These are phyloP conservation scores for Sugiyamaella boreocaroliniensis DNA, from an alignment of 805 yeast genomes.

Conservation along the genomic window DNA sequence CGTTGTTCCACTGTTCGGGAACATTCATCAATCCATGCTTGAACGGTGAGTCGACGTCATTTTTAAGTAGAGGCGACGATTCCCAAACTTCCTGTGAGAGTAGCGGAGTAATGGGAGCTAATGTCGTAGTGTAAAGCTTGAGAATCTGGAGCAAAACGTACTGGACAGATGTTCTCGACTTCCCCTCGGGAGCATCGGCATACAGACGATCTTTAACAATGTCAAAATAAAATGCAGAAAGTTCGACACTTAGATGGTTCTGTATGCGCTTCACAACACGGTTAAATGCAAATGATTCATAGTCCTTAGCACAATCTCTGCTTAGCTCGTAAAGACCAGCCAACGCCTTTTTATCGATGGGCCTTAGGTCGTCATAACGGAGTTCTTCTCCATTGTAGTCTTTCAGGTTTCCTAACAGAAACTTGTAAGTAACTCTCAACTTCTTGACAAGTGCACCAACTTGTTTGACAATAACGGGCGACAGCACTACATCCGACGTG, in stretches of 20 bases:
- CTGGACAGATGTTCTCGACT: slow-evolving; percentile 53
- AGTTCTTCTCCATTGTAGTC: slow-evolving; percentile 33
- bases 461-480: slow-evolving; percentile 63
- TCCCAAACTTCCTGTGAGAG: slow-evolving; percentile 88
- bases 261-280: slow-evolving; percentile 61
- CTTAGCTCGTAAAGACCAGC: slow-evolving; percentile 47
- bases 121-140: slow-evolving; percentile 52
- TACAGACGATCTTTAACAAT: slow-evolving; percentile 79
- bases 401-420: slow-evolving; percentile 66
- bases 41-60: slow-evolving; percentile 39
- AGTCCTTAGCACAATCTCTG: slow-evolving; percentile 37
- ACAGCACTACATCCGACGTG: slow-evolving; percentile 69
- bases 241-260: slow-evolving; percentile 62
- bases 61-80: slow-evolving; percentile 35
- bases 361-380: slow-evolving; percentile 21
- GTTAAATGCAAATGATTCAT: slow-evolving; percentile 56
- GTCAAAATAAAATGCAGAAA: slow-evolving; percentile 83
- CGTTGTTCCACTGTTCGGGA: slow-evolving; percentile 34
- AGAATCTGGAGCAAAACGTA: slow-evolving; percentile 55
- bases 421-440: slow-evolving; percentile 72
- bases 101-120: slow-evolving; percentile 79
- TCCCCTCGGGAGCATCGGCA: slow-evolving; percentile 48
- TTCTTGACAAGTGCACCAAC: slow-evolving; percentile 79
- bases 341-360: slow-evolving; percentile 56
- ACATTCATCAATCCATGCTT: slow-evolving; percentile 38